Evolutionary conservation across 2,329 filamentous ascomycete species (phyloP), one percentile per base, ranked within the genome.

Genomic region (Xylariaceae sp.): DNA sequence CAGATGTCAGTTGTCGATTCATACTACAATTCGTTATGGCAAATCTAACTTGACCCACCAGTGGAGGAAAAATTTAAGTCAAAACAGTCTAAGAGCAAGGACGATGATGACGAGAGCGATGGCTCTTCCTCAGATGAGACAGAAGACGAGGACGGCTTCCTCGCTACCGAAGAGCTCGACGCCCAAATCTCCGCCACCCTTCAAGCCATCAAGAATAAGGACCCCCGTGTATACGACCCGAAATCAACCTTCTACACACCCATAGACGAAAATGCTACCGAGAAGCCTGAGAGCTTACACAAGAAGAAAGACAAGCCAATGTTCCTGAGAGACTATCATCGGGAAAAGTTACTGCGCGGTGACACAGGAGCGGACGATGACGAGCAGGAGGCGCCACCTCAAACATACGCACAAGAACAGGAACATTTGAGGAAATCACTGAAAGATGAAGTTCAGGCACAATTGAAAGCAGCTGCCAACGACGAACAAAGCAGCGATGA

Each of bases 401-500:
- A 75, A 65, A 94, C 91, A 8, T 96, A 95, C 64, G 81, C 79
- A 8, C 82, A 97, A 67, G 89, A 97, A 69, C 93, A 97, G 65
- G 88, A 88, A 52, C 82, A 85, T 40, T 70, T 95, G 48, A 91
- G 93, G 65, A 79, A 80, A 56, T 78, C 83, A 12, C 81, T 97
- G 40, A 75, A 95, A 29, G 82, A 83, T 45, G 84, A 92, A 60
- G 88, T 96, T 72, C 83, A 94, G 55, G 83, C 80, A 66, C 72
- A 42, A 73, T 70, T 35, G 70, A 51, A 72, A 29, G 71, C 73
- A 6, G 77, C 75, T 7, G 75, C 74, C 4, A 73, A 76, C 3
- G 75, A 73, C 14, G 66, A 67, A 22, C 77, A 49, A 6, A 57
- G 54, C 23, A 57, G 81, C 39, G 78, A 77, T n/a, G 82, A 81